Base-by-base conservation (phyloP, 306 rosid genomes). In the Sechiopsis laciniata region DNA sequence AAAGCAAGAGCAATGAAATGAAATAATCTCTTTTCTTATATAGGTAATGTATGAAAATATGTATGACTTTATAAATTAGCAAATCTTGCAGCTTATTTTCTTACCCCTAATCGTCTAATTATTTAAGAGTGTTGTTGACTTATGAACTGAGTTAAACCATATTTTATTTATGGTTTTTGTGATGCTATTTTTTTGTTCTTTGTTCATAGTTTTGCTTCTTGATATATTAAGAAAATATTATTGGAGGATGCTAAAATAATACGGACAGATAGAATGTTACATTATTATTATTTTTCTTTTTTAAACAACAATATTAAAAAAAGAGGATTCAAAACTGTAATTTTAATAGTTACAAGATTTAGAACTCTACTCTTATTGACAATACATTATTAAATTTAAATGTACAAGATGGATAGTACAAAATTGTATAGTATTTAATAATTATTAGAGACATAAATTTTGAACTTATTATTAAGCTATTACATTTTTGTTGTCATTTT, bases 1-100 rank as follows among this genome's bases (percentile, higher is more conserved):
- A 22, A 83, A 65, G 75, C 81, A 81, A 72, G 77, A 74, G 65
- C 86, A 81, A 69, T 82, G 78, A 80, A 9, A 62, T 10, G 3
- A 22, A 12, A 62, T 11, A 2, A 22, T 21, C 15, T 8, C 1
- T n/a, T 61, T 14, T 26, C 46, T 61, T 10, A 56, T 19, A 0
- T 42, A 42, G 6, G 11, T 56, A 19, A 56, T 56, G 62, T 55
- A 17, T 55, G 60, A 55, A 55, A 2, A 61, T 13, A 7, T 29
- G 37, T 58, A 11, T 22, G 26, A 17, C 52, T 37, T 17, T 40
- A 1, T 35, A 32, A 35, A 50, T 53, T 64, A 17, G 53, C 5
- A 0, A 7, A 55, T 55, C 26, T 55, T 64, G 52, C 21, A 29
- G 9, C 7, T 58, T 10, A 14, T 26, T 51, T 64, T 35, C 70